Conservation (phyloP, 768 basidiomycete genomes). For the Russula griseocarnosa region DNA sequence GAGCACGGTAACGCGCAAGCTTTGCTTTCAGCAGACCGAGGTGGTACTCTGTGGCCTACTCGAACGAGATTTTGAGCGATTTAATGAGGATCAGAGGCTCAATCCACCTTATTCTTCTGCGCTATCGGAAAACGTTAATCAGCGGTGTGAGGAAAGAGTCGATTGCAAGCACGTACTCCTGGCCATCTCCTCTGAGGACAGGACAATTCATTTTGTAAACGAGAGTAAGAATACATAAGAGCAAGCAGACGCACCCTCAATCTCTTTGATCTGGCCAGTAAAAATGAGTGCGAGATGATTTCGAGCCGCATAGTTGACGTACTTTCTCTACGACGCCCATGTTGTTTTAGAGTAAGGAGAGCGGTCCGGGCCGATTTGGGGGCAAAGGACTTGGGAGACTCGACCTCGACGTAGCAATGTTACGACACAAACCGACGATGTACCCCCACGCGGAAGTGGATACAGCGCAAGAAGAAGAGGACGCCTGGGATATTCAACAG, state of each 20-base stretch:
- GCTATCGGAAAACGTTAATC: conserved; percentile 42
- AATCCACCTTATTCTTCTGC: conserved; percentile 87
- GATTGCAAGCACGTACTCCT: conserved; percentile 59
- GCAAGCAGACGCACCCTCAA: conserved; percentile 65
- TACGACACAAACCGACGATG: conserved; percentile 61
- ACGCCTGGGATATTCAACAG: conserved; percentile 39
- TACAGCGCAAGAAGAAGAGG: conserved; percentile 48
- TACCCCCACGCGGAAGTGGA: conserved; percentile 62
- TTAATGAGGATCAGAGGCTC: not conserved
- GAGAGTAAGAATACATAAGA: not conserved
- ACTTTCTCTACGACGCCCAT: conserved; percentile 98
- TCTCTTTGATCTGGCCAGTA: conserved; percentile 76
- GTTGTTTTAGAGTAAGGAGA: conserved; percentile 29
- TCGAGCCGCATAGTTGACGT: not conserved
- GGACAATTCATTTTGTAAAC: not conserved
- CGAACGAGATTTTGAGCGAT: conserved; percentile 10
- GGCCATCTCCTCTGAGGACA: conserved; percentile 85
- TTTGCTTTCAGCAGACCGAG: conserved; percentile 92
- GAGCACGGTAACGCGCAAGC: conserved; percentile 88
- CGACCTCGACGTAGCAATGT: not conserved
- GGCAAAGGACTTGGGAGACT: not conserved
- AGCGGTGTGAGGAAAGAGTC: not conserved
- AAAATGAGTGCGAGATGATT: not conserved
- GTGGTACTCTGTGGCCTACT: conserved; percentile 89
- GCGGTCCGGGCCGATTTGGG: conserved; percentile 12